phyloP scores from a whole-genome alignment of 2,329 filamentous ascomycete species.

The Verruconis gallopava region DNA sequence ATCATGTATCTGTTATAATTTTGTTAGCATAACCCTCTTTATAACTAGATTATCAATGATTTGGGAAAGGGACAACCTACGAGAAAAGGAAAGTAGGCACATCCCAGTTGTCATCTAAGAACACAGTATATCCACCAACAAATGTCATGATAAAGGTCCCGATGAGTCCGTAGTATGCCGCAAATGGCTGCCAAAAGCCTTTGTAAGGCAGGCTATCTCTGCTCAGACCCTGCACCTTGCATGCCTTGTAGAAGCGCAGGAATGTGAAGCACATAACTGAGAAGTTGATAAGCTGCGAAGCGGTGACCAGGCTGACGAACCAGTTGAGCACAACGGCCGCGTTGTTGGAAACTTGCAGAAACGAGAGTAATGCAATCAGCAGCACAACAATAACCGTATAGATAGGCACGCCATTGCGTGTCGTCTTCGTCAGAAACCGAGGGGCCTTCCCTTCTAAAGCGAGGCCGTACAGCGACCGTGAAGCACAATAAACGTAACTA shows the following conservation, averaged over 20 bases:
- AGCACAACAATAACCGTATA: constrained; percentile 58
- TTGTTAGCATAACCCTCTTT: too few relatives aligned
- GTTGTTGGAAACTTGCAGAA: constrained; percentile 55
- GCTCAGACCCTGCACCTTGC: constrained; percentile 54
- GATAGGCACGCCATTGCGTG: constrained; percentile 53
- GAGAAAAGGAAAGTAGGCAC: constrained; percentile 61
- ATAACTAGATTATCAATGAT: too few relatives aligned
- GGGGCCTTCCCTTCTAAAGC: constrained; percentile 41
- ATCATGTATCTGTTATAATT: constrained; percentile 47
- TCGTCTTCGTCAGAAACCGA: constrained; percentile 44
- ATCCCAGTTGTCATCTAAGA: constrained; percentile 56
- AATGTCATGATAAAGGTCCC: constrained; percentile 59
- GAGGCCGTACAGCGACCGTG: constrained; percentile 40
- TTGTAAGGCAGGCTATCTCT: constrained; percentile 58
- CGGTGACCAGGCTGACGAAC: constrained; percentile 34
- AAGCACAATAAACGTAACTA: constrained; percentile 42
- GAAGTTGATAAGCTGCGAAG: constrained; percentile 49
- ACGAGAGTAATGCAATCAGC: constrained; percentile 55
- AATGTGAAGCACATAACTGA: constrained; percentile 57
- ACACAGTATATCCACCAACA: constrained; percentile 64
- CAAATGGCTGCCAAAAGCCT: constrained; percentile 56
- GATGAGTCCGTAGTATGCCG: constrained; percentile 51
- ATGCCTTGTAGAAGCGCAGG: constrained; percentile 57
- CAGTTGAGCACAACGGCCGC: constrained; percentile 57
- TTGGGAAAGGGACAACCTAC: constrained; percentile 23